Evolutionary conservation across 257 asterid species (phyloP), one percentile per base, ranked within the genome.

Genomic region (Craterostigma plantagineum): DNA sequence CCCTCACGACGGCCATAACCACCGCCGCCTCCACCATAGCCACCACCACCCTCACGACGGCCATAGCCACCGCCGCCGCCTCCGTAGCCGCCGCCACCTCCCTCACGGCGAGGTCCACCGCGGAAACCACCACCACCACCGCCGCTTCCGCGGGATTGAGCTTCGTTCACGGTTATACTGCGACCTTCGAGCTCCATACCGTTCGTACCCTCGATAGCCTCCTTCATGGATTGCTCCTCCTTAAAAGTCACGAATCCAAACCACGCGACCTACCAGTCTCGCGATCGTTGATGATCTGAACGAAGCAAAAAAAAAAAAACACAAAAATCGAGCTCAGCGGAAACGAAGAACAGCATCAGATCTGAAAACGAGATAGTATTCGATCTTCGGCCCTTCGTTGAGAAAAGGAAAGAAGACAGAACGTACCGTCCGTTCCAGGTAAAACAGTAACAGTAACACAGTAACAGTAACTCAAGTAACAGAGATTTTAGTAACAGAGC

Each of bases 251-350:
- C 98, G 18, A 87, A 87, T 16, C 95, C 98, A 87, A 87, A 0
- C 98, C 98, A 56, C 95, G 76, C 1, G 98, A 87, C 51, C 98
- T 79, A 0, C 98, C 98, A 1, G 92, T 87, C 61, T 87, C 95
- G 0, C 98, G 80, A 55, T 87, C 95, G 48, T 70, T 82, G 8
- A 87, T 71, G 11, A 87, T 68, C 95, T 87, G 61, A 4, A 27
- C 0, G 18, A 40, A 12, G 27, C n/a, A n/a, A n/a, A n/a, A n/a
- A n/a, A 14, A 41, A 34, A 8, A 16, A 12, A 23, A 2, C 33
- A 42, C n/a, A n/a, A n/a, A n/a, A n/a, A n/a, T n/a, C n/a, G n/a
- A n/a, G n/a, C n/a, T n/a, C n/a, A n/a, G n/a, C n/a, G n/a, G n/a
- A n/a, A n/a, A n/a, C n/a, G n/a, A n/a, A n/a, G n/a, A n/a, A n/a